Conservation (phyloP, 768 basidiomycete species). For the Phaeotremella skinneri region DNA sequence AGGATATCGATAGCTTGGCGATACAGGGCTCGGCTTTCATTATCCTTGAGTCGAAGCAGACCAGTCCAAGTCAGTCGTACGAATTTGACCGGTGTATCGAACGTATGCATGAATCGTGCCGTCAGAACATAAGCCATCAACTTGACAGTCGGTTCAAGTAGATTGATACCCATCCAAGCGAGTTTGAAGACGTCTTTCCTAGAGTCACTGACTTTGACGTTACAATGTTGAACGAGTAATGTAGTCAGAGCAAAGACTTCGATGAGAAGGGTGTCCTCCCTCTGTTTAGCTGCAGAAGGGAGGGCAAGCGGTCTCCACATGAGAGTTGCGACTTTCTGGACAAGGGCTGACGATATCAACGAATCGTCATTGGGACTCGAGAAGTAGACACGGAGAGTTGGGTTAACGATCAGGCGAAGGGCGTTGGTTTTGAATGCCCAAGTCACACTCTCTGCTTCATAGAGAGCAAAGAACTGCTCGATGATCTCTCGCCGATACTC, state of each 20-base stretch:
- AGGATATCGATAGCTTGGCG: constrained; percentile 84
- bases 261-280: constrained; percentile 81
- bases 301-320: constrained; percentile 74
- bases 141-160: constrained; percentile 86
- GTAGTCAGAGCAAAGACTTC: constrained; percentile 88
- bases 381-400: constrained; percentile 76
- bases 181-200: constrained; percentile 91
- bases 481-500: constrained; percentile 74
- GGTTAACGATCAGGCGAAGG: constrained; percentile 77
- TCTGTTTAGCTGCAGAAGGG: constrained; percentile 25
- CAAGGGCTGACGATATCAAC: constrained; percentile 69
- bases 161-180: constrained; percentile 79
- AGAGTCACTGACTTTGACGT: constrained; percentile 71
- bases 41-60: constrained; percentile 74
- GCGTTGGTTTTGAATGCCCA: constrained; percentile 69
- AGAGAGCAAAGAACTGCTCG: constrained; percentile 80
- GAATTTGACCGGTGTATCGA: constrained; percentile 86
- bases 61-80: constrained; percentile 86
- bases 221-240: constrained; percentile 78
- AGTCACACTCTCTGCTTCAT: constrained; percentile 62
- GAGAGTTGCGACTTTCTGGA: constrained; percentile 58
- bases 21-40: constrained; percentile 71
- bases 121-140: constrained; percentile 87
- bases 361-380: constrained; percentile 58
- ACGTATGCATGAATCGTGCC: constrained; percentile 85